A percentile compares a stretch with the other conserved stretches of the same genome.
These are phyloP conservation scores for Bruguiera sexangula DNA, from an alignment of 345 rosid genomes.

Conservation along the genomic window DNA sequence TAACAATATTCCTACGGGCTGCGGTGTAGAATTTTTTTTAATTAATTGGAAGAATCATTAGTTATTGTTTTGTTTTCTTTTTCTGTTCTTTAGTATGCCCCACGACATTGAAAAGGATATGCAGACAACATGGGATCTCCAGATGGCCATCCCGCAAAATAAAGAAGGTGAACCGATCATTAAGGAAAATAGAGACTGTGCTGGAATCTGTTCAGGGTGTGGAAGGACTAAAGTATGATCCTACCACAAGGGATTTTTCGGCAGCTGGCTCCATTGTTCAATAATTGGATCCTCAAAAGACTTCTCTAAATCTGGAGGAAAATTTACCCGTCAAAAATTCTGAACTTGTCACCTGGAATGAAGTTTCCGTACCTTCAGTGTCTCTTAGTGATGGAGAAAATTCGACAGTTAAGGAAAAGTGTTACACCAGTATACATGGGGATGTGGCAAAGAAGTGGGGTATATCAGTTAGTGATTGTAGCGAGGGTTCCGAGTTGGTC, in stretches of 20 bases:
- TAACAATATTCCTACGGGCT: background rate
- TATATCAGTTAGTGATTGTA: conserved; percentile 16
- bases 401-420: conserved; percentile 46
- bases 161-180: conserved; percentile 79
- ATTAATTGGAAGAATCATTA: background rate
- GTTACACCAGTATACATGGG: conserved; percentile 13
- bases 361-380: conserved; percentile 10
- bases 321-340: conserved; percentile 16
- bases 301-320: conserved; percentile 25
- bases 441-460: conserved; percentile 15
- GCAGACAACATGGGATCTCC: too few species aligned
- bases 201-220: conserved; percentile 90
- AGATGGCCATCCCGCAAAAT: conserved; percentile 42
- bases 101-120: conserved; percentile 81
- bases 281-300: conserved; percentile 42
- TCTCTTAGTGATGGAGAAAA: conserved; percentile 25
- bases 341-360: conserved; percentile 24
- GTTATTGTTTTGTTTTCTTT: conserved; percentile 13
- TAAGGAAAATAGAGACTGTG: conserved; percentile 74
- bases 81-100: conserved; percentile 65
- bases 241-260: conserved; percentile 60
- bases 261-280: conserved; percentile 48
- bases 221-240: conserved; percentile 72
- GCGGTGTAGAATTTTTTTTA: too few species aligned
- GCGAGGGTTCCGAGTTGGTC: conserved; percentile 29